Evolutionary conservation across 1,139 yeast species (phyloP).

Genomic region (Hanseniaspora gamundiae): DNA sequence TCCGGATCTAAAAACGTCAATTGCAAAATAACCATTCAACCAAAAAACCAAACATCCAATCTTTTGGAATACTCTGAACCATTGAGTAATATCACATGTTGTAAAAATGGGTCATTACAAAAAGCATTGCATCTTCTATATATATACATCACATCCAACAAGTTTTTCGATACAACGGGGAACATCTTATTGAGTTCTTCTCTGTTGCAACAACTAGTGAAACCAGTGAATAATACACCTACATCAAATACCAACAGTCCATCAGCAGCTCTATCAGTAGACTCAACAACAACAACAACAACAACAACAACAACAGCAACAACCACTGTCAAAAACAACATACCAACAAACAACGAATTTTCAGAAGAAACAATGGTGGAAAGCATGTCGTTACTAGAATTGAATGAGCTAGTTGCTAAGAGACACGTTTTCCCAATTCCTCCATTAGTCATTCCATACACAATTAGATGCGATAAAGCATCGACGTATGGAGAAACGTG

Average conservation of each 20-base stretch:
- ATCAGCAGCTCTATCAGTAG: neutral
- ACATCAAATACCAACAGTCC: neutral
- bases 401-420: slow-evolving; percentile 40
- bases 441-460: slow-evolving; percentile 68
- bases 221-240: neutral
- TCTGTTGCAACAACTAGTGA: neutral
- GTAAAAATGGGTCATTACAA: slow-evolving; percentile 70
- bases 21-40: slow-evolving; percentile 66
- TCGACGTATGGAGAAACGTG: slow-evolving; percentile 73
- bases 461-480: slow-evolving; percentile 61
- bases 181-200: neutral
- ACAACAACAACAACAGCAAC: neutral
- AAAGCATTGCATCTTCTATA: slow-evolving; percentile 77
- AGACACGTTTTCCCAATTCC: slow-evolving; percentile 56
- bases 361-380: no score
- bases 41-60: slow-evolving; percentile 58
- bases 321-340: no score
- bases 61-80: slow-evolving; percentile 49
- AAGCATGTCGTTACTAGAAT: slow-evolving; percentile 5
- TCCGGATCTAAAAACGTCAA: slow-evolving; percentile 56
- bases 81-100: slow-evolving; percentile 61
- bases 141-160: slow-evolving; percentile 75
- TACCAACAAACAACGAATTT: no score
- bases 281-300: slow-evolving; percentile 2
- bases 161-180: slow-evolving; percentile 39